Percentiles rank a stretch among this genome's conserved stretches.
Conservation (phyloP, 1,284 basidiomycete species). For the Sparassis latifolia region DNA sequence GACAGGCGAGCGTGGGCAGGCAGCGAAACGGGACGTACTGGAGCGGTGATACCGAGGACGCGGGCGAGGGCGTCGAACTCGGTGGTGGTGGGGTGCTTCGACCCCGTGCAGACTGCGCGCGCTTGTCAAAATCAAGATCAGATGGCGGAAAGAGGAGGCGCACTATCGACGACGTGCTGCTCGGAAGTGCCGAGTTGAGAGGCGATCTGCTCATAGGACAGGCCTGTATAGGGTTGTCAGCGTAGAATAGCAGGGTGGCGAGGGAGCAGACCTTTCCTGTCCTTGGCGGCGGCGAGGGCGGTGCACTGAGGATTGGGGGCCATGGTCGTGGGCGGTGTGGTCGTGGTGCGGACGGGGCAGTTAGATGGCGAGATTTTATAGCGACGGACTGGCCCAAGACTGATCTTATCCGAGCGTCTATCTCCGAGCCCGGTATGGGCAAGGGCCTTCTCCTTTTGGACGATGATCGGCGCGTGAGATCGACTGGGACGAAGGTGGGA, state of each 20-base stretch:
- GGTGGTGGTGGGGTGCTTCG: constrained; percentile 32
- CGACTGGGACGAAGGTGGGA: too few species aligned
- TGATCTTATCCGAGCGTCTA: too few species aligned
- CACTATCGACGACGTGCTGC: constrained; percentile 48
- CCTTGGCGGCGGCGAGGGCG: constrained; percentile 49
- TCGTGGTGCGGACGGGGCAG: background rate
- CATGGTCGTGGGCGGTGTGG: constrained; percentile 18
- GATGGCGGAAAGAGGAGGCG: constrained; percentile 12
- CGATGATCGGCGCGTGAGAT: too few species aligned
- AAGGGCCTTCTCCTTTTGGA: too few species aligned
- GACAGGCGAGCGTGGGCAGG: background rate
- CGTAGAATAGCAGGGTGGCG: background rate
- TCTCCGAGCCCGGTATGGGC: too few species aligned
- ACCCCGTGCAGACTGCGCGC: constrained; percentile 47
- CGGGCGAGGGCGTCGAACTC: constrained; percentile 49
- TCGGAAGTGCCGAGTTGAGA: constrained; percentile 31
- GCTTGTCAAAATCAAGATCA: background rate
- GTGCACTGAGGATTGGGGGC: constrained; percentile 46
- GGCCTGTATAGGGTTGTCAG: constrained; percentile 28
- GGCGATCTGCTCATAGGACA: constrained; percentile 44
- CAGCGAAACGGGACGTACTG: constrained; percentile 24
- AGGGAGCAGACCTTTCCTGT: constrained; percentile 35
- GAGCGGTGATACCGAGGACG: constrained; percentile 36
- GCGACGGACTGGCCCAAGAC: background rate
- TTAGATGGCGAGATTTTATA: background rate